Evolutionary conservation across 106 monocot genomes (phyloP).

Genomic region (Dendrobium chrysotoxum): DNA sequence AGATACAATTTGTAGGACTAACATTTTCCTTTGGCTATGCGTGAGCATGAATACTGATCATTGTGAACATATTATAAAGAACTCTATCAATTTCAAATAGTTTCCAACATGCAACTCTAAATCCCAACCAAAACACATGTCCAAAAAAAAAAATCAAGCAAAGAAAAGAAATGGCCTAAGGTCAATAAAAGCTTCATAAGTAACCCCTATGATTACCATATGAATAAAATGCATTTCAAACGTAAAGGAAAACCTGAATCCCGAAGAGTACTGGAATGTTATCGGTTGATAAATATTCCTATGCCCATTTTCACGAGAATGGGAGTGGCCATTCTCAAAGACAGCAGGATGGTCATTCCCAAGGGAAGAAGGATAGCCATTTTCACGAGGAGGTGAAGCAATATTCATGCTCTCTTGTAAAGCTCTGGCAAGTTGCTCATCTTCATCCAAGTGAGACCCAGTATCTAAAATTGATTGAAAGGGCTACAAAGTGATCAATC

Average conservation of each 20-base stretch:
- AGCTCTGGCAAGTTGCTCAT: slow-evolving; percentile 92
- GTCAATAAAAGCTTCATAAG: too few species aligned
- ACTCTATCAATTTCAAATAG: too few species aligned
- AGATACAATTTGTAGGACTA: too few species aligned
- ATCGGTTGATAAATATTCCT: slow-evolving; percentile 41
- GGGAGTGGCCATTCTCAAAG: slow-evolving; percentile 24
- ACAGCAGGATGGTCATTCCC: slow-evolving; percentile 25
- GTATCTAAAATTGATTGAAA: slow-evolving; percentile 30
- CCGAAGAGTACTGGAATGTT: slow-evolving; percentile 45
- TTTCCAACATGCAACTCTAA: too few species aligned
- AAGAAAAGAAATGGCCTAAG: too few species aligned
- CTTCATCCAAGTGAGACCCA: slow-evolving; percentile 66
- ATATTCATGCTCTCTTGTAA: slow-evolving; percentile 77
- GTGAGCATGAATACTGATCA: too few species aligned
- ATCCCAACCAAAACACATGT: neutral
- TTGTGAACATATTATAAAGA: too few species aligned
- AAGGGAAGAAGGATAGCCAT: slow-evolving; percentile 23
- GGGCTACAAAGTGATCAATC: neutral
- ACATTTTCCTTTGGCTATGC: too few species aligned
- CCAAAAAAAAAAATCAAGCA: too few species aligned
- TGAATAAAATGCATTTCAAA: neutral
- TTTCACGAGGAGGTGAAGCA: slow-evolving; percentile 45
- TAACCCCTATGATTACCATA: neutral
- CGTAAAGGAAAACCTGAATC: slow-evolving; percentile 44
- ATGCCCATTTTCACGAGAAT: slow-evolving; percentile 15